Evolutionary conservation across 164 flowering plant genomes (phyloP).

Genomic region (Aristolochia californica): DNA sequence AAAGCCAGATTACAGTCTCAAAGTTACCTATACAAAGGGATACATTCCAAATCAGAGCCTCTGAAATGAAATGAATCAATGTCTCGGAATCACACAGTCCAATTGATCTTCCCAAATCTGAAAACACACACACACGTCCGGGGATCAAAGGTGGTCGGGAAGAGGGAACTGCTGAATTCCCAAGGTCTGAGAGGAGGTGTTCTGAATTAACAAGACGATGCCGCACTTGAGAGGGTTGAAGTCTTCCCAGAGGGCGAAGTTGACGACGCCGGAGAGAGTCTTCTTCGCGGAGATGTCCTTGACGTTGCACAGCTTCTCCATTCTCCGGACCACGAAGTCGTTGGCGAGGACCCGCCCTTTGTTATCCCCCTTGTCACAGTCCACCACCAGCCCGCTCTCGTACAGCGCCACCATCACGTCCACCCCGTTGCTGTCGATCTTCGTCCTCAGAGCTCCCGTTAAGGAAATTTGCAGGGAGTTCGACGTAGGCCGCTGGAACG

Average conservation of each 20-base stretch:
- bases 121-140: no score
- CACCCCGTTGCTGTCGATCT: slow-evolving; percentile 45
- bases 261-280: slow-evolving; percentile 39
- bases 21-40: no score
- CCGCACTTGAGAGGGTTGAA: slow-evolving; percentile 72
- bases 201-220: slow-evolving; percentile 57
- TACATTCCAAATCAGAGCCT: no score
- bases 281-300: slow-evolving; percentile 62
- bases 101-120: no score
- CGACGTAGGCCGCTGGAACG: slow-evolving; percentile 19
- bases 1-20: no score
- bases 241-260: slow-evolving; percentile 64
- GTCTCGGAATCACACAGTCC: no score
- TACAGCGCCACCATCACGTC: slow-evolving; percentile 77
- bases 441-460: slow-evolving; percentile 52
- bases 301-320: slow-evolving; percentile 69
- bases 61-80: no score
- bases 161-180: slow-evolving; percentile 56
- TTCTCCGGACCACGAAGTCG: slow-evolving; percentile 62
- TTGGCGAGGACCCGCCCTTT: slow-evolving; percentile 60
- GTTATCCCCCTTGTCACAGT: slow-evolving; percentile 67
- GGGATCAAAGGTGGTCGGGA: slow-evolving; percentile 43
- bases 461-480: slow-evolving; percentile 55
- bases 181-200: slow-evolving; percentile 41
- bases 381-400: slow-evolving; percentile 54